phyloP scores from a whole-genome alignment of 495 filamentous ascomycete species.

The Penicillium paxilli region DNA sequence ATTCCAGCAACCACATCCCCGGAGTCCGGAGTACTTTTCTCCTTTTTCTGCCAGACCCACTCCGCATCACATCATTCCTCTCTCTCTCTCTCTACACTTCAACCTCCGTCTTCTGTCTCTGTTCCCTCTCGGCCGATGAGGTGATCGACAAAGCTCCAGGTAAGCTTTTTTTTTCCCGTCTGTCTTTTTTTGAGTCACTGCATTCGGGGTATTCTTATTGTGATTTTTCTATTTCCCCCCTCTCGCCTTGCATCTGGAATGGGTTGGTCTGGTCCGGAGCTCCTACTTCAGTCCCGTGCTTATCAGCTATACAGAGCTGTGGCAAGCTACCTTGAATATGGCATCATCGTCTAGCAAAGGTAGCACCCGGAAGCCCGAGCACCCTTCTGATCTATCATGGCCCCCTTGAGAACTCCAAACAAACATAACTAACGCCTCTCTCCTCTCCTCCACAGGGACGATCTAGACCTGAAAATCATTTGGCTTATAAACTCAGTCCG shows the following conservation, averaged over 20 bases:
- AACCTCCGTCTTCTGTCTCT: too few species aligned
- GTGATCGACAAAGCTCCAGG: background rate
- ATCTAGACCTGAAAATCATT: background rate
- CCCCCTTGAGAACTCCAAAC: background rate
- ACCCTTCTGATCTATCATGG: background rate
- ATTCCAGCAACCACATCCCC: too few species aligned
- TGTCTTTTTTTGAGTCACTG: background rate
- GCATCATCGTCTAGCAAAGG: background rate
- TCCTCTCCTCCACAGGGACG: background rate
- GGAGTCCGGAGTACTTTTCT: background rate
- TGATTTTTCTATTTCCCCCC: background rate
- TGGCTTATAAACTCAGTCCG: background rate
- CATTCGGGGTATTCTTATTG: background rate
- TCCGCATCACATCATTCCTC: background rate
- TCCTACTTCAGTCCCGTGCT: background rate
- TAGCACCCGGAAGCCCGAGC: background rate
- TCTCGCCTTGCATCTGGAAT: background rate
- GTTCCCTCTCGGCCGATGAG: constrained; percentile 2
- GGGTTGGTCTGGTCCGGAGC: background rate
- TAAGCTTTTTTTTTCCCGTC: background rate
- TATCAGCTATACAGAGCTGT: background rate
- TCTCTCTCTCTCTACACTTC: background rate
- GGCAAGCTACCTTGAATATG: too few species aligned
- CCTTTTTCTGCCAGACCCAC: background rate
- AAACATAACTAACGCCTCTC: too few species aligned